Evolutionary conservation across 768 basidiomycete genomes (phyloP), one percentile per base, ranked within the genome.

Genomic region (Lepiota brunneoincarnata): DNA sequence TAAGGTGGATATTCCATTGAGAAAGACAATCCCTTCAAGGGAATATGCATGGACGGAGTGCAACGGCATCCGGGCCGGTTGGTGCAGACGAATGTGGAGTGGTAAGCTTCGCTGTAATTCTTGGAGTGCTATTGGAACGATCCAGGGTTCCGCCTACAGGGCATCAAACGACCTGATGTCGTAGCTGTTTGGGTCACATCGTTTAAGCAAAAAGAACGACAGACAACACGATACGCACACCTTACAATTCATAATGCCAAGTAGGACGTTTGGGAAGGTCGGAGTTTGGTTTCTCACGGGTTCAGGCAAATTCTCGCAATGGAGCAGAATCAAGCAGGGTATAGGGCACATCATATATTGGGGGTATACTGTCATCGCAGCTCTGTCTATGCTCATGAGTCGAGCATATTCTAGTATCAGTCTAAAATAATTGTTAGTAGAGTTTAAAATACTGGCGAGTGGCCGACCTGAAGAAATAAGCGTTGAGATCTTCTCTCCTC

Each of bases 321-420:
- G 38, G 9, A 11, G 37, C 35, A 38, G 17, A 14, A 38, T 38
- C 4, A 15, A 38, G 37, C 37, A n/a, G 38, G 38, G 38, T 39
- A n/a, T 20, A n/a, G 14, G n/a, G 38, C 6, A 38, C 38, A 42
- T 52, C 44, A 54, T 46, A 54, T 38, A 26, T 54, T 46, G 38
- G 52, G 48, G 14, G 23, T 42, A 26, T 50, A 76, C 20, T n/a
- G 67, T 60, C 78, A 80, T 80, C 36, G 63, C 63, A 1, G 70
- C 68, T 49, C 81, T 66, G 51, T 83, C 73, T 10, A 61, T 21
- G 56, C 72, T 80, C 76, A 75, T 73, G 18, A 83, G 72, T 0
- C 82, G 74, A 0, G 75, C 75, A 59, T 80, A 84, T 65, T 83
- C 83, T 31, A 84, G 63, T 24, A 77, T 73, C 45, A 84, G 61